These are phyloP conservation scores for Lactarius vividus DNA, from an alignment of 768 basidiomycete species.

Conservation along the genomic window DNA sequence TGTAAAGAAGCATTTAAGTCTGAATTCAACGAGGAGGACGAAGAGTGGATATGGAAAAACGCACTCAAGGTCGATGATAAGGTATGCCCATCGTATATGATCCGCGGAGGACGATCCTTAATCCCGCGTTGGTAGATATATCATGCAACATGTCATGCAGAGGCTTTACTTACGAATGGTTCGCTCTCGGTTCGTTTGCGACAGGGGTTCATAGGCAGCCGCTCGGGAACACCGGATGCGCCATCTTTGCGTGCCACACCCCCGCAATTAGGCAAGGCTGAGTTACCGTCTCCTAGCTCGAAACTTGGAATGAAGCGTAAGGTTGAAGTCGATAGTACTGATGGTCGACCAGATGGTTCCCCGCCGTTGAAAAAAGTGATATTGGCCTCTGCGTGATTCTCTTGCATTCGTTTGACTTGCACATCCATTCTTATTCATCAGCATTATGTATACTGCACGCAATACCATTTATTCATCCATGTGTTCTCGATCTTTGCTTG, in stretches of 20 bases:
- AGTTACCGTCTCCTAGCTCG: constrained; percentile 53
- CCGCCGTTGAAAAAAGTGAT: constrained; percentile 70
- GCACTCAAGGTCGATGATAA: constrained; percentile 80
- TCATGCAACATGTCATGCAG: constrained; percentile 93
- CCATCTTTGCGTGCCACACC: constrained; percentile 39
- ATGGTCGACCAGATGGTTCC: constrained; percentile 43
- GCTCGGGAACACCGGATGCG: constrained; percentile 74
- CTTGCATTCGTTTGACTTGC: constrained; percentile 12
- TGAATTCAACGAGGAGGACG: constrained; percentile 92
- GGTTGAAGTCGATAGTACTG: constrained; percentile 46
- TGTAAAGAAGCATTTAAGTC: constrained; percentile 93
- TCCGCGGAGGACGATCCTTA: background rate
- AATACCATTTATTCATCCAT: constrained; percentile 22
- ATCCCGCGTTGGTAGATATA: constrained; percentile 57
- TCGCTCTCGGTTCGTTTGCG: constrained; percentile 67
- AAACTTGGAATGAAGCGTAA: constrained; percentile 71
- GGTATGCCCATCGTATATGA: constrained; percentile 44
- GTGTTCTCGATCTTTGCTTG: background rate
- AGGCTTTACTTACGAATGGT: constrained; percentile 53
- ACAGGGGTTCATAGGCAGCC: constrained; percentile 58
- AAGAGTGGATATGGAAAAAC: constrained; percentile 98
- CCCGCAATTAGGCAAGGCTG: constrained; percentile 32
- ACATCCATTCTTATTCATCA: constrained; percentile 22
- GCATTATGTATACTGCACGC: constrained; percentile 26
- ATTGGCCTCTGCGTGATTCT: constrained; percentile 31